phyloP scores from a whole-genome alignment of 2,329 filamentous ascomycete species.

The Myriosclerotinia duriaeana region DNA sequence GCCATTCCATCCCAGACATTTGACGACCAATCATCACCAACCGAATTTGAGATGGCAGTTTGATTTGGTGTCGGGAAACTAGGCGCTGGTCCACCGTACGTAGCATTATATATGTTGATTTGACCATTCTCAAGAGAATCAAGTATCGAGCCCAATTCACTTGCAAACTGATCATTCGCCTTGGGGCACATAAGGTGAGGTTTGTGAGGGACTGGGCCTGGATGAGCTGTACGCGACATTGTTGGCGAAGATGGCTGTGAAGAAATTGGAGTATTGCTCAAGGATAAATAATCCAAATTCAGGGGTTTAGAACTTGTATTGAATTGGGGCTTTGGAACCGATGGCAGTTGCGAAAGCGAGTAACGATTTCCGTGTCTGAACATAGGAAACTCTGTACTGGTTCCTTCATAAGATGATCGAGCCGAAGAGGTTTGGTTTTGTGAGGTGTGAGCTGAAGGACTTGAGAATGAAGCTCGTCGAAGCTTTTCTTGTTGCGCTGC shows the following conservation, averaged over 20 bases:
- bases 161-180: conserved; percentile 45
- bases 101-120: conserved; percentile 81
- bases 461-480: conserved; percentile 56
- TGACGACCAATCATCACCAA: conserved; percentile 52
- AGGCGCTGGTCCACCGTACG: conserved; percentile 65
- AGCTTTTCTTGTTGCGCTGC: conserved; percentile 57
- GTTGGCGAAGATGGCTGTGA: conserved; percentile 52
- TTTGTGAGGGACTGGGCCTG: conserved; percentile 20
- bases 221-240: conserved; percentile 36
- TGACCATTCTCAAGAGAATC: conserved; percentile 76
- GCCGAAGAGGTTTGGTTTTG: conserved; percentile 34
- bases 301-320: conserved; percentile 39
- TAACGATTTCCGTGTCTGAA: conserved; percentile 42
- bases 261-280: conserved; percentile 49
- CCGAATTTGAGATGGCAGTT: conserved; percentile 27
- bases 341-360: conserved; percentile 38
- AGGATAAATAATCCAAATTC: conserved; percentile 61
- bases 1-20: conserved; percentile 50
- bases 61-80: conserved; percentile 28
- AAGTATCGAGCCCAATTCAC: conserved; percentile 80
- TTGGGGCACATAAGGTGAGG: conserved; percentile 35
- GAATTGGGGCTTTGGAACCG: conserved; percentile 29
- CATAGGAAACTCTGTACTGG: conserved; percentile 41
- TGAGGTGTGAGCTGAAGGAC: conserved; percentile 33
- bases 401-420: conserved; percentile 31